phyloP scores from a whole-genome alignment of 2,329 filamentous ascomycete species.

The Dryadomyces quercivorus region DNA sequence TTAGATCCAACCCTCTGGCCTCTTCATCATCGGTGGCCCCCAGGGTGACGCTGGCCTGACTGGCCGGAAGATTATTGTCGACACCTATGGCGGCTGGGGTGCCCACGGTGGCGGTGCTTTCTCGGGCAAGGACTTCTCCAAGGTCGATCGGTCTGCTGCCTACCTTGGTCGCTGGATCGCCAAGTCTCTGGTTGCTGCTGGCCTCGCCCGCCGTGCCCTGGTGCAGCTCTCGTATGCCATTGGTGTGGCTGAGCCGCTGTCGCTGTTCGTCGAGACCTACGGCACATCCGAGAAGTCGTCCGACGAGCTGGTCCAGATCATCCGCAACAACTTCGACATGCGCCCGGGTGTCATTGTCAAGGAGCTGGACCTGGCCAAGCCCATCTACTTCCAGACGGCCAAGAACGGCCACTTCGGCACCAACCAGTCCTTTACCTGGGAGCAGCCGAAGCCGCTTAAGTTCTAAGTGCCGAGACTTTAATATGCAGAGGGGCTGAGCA shows the following conservation, averaged over 20 bases:
- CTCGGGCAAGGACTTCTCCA: conserved; percentile 99
- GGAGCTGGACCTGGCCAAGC: conserved; percentile 87
- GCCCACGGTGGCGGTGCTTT: conserved; percentile 99
- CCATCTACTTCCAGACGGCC: conserved; percentile 96
- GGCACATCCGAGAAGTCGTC: conserved; percentile 84
- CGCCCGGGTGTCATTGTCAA: conserved; percentile 97
- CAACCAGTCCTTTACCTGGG: conserved; percentile 96
- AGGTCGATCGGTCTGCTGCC: conserved; percentile 96
- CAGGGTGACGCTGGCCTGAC: conserved; percentile 98
- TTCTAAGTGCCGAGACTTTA: conserved; percentile 47
- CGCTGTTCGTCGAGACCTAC: conserved; percentile 95
- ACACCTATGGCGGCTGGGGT: conserved; percentile 99
- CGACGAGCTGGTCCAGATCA: conserved; percentile 89
- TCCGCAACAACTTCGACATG: conserved; percentile 93
- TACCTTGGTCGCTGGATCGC: conserved; percentile 98
- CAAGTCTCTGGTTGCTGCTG: conserved; percentile 87
- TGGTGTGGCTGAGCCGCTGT: conserved; percentile 94
- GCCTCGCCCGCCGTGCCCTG: conserved; percentile 80
- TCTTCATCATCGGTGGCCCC: conserved; percentile 97
- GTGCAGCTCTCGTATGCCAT: conserved; percentile 99
- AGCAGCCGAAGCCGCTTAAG: conserved; percentile 92
- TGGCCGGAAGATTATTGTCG: conserved; percentile 98
- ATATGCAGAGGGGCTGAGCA: neutral
- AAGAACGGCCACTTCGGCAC: conserved; percentile 99
- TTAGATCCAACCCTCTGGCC: conserved; percentile 87